Evolutionary conservation across 495 filamentous ascomycete species (phyloP).

Genomic region (Aspergillus sparsus): DNA sequence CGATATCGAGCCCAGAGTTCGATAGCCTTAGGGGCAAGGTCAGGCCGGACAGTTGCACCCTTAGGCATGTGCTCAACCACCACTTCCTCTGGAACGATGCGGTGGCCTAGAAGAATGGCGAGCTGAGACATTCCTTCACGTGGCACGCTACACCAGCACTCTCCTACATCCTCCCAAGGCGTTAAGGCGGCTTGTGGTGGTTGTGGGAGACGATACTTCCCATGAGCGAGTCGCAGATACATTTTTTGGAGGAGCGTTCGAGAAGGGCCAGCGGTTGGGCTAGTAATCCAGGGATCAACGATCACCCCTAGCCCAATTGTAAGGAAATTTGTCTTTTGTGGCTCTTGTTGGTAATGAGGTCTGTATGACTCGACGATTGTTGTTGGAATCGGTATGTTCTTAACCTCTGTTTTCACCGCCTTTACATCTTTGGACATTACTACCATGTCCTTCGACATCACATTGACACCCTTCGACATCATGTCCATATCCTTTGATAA

Average conservation of each 20-base stretch:
- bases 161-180: conserved; percentile 48
- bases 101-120: conserved; percentile 32
- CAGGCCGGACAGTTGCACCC: conserved; percentile 33
- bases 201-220: conserved; percentile 15
- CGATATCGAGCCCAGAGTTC: conserved; percentile 49
- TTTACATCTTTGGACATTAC: conserved; percentile 36
- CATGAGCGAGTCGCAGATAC: conserved; percentile 1
- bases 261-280: conserved; percentile 29
- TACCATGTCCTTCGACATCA: too few relatives aligned
- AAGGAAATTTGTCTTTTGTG: conserved; percentile 42
- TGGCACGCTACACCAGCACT: conserved; percentile 49
- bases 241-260: conserved; percentile 12
- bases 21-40: conserved; percentile 44
- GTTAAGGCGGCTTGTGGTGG: conserved; percentile 36
- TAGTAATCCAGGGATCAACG: conserved; percentile 40
- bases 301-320: conserved; percentile 35
- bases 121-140: conserved; percentile 45
- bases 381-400: conserved; percentile 27
- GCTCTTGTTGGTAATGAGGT: conserved; percentile 11
- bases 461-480: conserved; percentile 27
- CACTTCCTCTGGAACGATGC: conserved; percentile 48
- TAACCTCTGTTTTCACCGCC: conserved; percentile 29
- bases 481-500: conserved; percentile 38
- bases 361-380: conserved; percentile 9
- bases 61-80: conserved; percentile 50